Evolutionary conservation across 2,329 filamentous ascomycete genomes (phyloP).

Genomic region (Colletotrichum aenigma): DNA sequence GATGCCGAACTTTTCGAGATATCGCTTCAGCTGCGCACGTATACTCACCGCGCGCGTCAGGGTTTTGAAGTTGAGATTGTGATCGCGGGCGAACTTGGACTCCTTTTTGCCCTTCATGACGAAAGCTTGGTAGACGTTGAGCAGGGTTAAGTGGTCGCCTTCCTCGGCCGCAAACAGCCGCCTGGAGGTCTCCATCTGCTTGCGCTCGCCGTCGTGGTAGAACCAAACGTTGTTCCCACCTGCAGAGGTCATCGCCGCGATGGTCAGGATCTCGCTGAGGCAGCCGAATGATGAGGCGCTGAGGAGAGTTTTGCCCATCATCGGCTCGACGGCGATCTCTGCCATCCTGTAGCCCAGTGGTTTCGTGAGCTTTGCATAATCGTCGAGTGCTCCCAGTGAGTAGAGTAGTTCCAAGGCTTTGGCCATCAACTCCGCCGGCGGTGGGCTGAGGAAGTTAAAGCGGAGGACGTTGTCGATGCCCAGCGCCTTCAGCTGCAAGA

Average conservation of each 20-base stretch:
- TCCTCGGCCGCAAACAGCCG: constrained; percentile 90
- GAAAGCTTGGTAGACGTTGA: constrained; percentile 94
- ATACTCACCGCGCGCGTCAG: constrained; percentile 85
- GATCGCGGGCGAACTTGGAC: constrained; percentile 83
- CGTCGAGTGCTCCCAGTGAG: constrained; percentile 84
- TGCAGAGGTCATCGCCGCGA: constrained; percentile 91
- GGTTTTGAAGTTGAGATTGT: constrained; percentile 85
- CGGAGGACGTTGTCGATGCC: constrained; percentile 93
- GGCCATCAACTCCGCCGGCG: constrained; percentile 82
- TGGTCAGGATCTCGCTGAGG: constrained; percentile 84
- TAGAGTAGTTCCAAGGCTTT: constrained; percentile 89
- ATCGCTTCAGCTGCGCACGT: constrained; percentile 82
- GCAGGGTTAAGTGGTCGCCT: constrained; percentile 89
- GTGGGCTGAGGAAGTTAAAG: constrained; percentile 87
- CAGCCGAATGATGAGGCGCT: constrained; percentile 77
- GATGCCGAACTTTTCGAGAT: constrained; percentile 85
- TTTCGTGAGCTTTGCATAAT: constrained; percentile 87
- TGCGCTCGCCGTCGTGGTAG: constrained; percentile 77
- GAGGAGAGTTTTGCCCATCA: constrained; percentile 91
- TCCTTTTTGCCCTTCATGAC: constrained; percentile 83
- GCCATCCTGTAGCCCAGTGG: constrained; percentile 92
- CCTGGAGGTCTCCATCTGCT: constrained; percentile 73
- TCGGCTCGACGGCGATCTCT: constrained; percentile 89
- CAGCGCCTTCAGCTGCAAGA: constrained; percentile 91
- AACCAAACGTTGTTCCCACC: constrained; percentile 84